A percentile compares a stretch with the other conserved stretches of the same genome.
These are phyloP conservation scores for Diutina rugosa DNA, from an alignment of 1,139 yeast genomes.

Conservation along the genomic window DNA sequence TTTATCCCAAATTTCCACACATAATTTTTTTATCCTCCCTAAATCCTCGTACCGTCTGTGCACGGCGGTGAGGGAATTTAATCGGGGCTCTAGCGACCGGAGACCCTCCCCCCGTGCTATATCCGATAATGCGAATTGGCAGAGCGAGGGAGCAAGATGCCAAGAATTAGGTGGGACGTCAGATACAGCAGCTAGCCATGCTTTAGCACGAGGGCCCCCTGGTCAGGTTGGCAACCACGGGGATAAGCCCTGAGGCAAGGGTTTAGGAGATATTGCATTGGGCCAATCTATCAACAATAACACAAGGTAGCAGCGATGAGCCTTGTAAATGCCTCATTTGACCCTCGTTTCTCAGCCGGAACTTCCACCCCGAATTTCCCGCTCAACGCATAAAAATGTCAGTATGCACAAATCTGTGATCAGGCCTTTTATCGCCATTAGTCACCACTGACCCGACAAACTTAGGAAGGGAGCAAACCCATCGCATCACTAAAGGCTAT, in stretches of 20 bases:
- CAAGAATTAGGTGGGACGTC: background rate
- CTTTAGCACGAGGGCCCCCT: background rate
- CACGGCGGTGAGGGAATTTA: background rate
- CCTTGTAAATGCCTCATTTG: background rate
- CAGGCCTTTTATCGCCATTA: background rate
- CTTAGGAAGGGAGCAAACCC: too few species aligned
- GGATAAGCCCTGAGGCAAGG: too few species aligned
- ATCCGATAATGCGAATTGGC: background rate
- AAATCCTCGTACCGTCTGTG: background rate
- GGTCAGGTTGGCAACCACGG: too few species aligned
- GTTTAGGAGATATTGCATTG: background rate
- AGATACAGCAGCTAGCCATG: background rate
- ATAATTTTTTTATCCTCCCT: too few species aligned
- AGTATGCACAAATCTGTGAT: background rate
- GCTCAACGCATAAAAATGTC: background rate
- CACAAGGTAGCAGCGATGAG: background rate
- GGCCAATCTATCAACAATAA: background rate
- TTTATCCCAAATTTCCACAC: too few species aligned
- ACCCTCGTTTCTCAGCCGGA: background rate
- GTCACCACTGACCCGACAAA: background rate
- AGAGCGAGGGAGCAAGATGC: background rate
- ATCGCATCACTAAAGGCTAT: too few species aligned
- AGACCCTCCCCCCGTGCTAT: background rate
- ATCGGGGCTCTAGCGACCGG: background rate
- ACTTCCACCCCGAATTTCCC: background rate